These are phyloP conservation scores for Fraxinus platypoda DNA, from an alignment of 305 asterid genomes.

Conservation along the genomic window DNA sequence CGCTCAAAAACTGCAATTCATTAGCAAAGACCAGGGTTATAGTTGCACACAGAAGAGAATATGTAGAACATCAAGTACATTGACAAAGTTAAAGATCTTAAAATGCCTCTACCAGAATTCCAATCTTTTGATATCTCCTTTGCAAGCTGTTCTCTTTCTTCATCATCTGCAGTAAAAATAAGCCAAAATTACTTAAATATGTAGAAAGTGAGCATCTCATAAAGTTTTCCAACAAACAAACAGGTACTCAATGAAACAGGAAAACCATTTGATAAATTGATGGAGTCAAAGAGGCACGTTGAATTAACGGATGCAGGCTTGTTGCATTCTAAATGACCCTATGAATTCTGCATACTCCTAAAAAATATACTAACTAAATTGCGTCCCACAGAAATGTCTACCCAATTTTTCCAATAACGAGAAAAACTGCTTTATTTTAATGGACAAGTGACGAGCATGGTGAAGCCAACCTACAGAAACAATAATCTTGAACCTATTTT, in stretches of 20 bases:
- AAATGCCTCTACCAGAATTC: slow-evolving; percentile 61
- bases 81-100: not conserved
- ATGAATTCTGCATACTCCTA: not conserved
- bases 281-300: not conserved
- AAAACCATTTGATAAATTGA: not conserved
- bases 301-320: not conserved
- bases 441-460: not conserved
- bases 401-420: not conserved
- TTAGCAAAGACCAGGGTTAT: slow-evolving; percentile 21
- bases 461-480: not conserved
- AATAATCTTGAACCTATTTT: not conserved
- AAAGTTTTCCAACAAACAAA: not conserved
- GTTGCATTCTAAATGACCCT: not conserved
- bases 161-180: slow-evolving; percentile 48
- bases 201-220: not conserved
- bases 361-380: not conserved
- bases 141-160: slow-evolving; percentile 75
- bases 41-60: not conserved
- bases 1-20: slow-evolving; percentile 69
- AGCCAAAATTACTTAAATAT: not conserved
- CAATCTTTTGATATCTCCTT: slow-evolving; percentile 86
- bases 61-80: slow-evolving; percentile 6
- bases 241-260: not conserved
- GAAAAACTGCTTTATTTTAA: not conserved
- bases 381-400: not conserved